phyloP scores from a whole-genome alignment of 306 rosid genomes.

The Astragalus membranaceus region DNA sequence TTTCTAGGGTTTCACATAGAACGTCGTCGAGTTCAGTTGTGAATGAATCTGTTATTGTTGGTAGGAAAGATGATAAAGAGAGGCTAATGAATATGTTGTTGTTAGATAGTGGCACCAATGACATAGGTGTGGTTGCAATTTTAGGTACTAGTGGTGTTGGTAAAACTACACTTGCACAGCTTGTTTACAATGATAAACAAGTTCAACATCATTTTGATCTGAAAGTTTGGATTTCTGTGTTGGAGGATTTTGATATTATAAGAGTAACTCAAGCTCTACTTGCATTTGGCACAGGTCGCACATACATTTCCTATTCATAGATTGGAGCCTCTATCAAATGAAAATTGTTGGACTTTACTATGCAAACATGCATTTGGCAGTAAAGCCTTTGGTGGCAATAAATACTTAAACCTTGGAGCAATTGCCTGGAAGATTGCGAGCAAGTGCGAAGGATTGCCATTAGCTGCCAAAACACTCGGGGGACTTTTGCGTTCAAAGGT shows the following conservation, averaged over 20 bases:
- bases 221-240: not conserved
- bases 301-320: conserved; percentile 29
- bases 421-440: conserved; percentile 29
- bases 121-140: not conserved
- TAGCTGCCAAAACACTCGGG: conserved; percentile 40
- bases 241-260: not conserved
- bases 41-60: not conserved
- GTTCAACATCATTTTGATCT: not conserved
- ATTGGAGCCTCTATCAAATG: conserved; percentile 18
- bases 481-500: conserved; percentile 22
- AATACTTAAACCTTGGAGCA: conserved; percentile 5
- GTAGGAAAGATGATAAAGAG: conserved; percentile 23
- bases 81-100: not conserved
- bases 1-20: conserved; percentile 1
- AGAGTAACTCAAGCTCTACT: not conserved
- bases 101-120: not conserved
- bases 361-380: conserved; percentile 30
- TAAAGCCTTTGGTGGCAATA: not conserved
- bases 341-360: conserved; percentile 33
- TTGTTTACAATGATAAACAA: not conserved
- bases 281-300: conserved; percentile 23
- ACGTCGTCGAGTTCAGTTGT: not conserved
- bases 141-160: not conserved
- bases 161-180: not conserved
- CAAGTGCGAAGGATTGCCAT: conserved; percentile 40